Conservation (phyloP, 352 stramenopile genomes). For the Blastocystis sp. region DNA sequence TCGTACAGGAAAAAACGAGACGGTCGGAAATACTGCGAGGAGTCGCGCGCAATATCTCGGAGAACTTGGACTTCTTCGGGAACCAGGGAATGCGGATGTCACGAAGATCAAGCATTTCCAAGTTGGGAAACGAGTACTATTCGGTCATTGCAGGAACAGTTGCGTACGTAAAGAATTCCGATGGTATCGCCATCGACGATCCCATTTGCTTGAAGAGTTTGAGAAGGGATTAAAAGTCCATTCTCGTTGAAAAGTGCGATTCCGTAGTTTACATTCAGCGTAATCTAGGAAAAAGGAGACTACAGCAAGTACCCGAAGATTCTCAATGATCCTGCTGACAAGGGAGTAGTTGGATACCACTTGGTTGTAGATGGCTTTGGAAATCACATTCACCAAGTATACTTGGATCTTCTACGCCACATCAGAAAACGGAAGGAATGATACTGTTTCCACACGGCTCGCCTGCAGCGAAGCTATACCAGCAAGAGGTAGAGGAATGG, state of each 20-base stretch:
- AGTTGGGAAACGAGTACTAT: background rate
- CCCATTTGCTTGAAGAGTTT: background rate
- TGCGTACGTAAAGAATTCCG: background rate
- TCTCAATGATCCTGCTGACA: conserved; percentile 13
- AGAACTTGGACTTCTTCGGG: background rate
- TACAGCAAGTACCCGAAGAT: background rate
- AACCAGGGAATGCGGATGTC: background rate
- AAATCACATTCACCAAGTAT: conserved; percentile 7
- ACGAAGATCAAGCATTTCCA: background rate
- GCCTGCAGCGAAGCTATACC: background rate
- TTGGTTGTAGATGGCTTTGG: background rate
- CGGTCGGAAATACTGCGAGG: background rate
- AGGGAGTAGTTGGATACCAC: background rate
- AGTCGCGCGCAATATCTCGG: background rate
- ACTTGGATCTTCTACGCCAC: background rate
- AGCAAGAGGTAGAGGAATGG: background rate
- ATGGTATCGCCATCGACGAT: background rate
- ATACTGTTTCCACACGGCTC: background rate
- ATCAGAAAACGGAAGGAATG: background rate
- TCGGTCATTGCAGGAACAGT: background rate
- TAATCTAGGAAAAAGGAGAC: background rate
- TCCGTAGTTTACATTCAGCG: background rate
- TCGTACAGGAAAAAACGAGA: background rate
- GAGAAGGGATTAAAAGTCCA: background rate
- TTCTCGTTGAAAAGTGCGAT: conserved; percentile 40